phyloP scores from a whole-genome alignment of 768 basidiomycete species.

The Hypholoma sublateritium region DNA sequence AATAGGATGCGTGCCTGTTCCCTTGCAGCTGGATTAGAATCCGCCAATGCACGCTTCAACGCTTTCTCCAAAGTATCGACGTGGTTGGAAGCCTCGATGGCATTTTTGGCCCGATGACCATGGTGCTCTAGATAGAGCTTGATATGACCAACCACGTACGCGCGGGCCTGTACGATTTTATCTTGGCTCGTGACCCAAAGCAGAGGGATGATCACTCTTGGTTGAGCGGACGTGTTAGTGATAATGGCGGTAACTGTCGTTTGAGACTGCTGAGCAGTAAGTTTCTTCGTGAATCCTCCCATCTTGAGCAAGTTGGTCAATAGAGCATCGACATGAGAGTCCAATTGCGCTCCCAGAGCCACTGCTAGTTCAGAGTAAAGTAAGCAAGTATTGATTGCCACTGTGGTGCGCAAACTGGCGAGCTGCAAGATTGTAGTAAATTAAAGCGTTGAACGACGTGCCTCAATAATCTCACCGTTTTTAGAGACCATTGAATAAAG shows the following conservation, averaged over 20 bases:
- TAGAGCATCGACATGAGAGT: conserved; percentile 77
- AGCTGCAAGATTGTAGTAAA: conserved; percentile 47
- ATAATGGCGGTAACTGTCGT: conserved; percentile 67
- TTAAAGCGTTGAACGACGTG: neutral
- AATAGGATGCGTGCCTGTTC: conserved; percentile 72
- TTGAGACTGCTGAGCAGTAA: conserved; percentile 86
- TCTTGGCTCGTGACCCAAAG: conserved; percentile 73
- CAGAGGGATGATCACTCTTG: conserved; percentile 66
- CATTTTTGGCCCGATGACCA: conserved; percentile 55
- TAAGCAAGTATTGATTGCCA: conserved; percentile 73
- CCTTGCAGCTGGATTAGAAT: conserved; percentile 78
- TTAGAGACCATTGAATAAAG: conserved; percentile 80
- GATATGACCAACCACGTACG: conserved; percentile 66
- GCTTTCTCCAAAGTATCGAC: conserved; percentile 73
- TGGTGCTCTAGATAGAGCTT: conserved; percentile 76
- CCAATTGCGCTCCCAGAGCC: conserved; percentile 65
- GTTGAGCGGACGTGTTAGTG: conserved; percentile 64
- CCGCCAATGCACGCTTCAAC: conserved; percentile 70
- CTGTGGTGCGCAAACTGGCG: conserved; percentile 87
- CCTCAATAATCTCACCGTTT: conserved; percentile 59
- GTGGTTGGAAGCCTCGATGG: conserved; percentile 69
- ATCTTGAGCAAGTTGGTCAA: conserved; percentile 80
- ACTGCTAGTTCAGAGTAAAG: conserved; percentile 75
- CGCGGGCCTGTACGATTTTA: conserved; percentile 76
- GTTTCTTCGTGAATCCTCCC: conserved; percentile 91